Evolutionary conservation across 148 eudicot species (phyloP).

Genomic region (Fallopia convolvulus): DNA sequence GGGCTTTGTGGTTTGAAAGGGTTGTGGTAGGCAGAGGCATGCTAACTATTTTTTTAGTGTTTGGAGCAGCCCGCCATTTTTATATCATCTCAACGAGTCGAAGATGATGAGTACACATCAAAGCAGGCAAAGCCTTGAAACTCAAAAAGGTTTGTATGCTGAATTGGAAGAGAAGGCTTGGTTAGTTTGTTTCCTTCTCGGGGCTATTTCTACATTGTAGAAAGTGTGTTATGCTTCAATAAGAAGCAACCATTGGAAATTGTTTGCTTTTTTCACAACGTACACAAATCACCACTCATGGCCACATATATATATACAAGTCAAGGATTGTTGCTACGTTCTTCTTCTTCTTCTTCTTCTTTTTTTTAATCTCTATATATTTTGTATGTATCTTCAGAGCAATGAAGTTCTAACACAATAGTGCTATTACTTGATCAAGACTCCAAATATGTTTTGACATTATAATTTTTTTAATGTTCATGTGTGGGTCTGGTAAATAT

Average conservation of each 20-base stretch:
- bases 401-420: neutral
- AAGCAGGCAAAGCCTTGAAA: neutral
- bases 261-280: neutral
- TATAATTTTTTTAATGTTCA: neutral
- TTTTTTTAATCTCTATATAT: neutral
- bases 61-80: slow-evolving; percentile 45
- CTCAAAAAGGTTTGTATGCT: neutral
- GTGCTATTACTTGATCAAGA: neutral
- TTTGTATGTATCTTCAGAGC: neutral
- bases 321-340: neutral
- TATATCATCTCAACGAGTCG: neutral
- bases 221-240: neutral
- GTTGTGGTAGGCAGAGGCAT: slow-evolving; percentile 40
- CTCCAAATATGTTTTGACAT: neutral
- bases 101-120: neutral
- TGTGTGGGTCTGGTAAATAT: neutral
- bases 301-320: neutral
- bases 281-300: neutral
- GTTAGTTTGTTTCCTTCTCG: neutral
- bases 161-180: neutral
- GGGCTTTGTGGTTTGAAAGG: neutral
- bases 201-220: neutral
- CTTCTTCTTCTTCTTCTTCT: neutral
- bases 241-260: neutral
- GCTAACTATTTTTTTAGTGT: slow-evolving; percentile 24